Percentiles rank a stretch among this genome's conserved stretches.
Conservation (phyloP, 352 stramenopile genomes). For the Globisporangium echinulatum region DNA sequence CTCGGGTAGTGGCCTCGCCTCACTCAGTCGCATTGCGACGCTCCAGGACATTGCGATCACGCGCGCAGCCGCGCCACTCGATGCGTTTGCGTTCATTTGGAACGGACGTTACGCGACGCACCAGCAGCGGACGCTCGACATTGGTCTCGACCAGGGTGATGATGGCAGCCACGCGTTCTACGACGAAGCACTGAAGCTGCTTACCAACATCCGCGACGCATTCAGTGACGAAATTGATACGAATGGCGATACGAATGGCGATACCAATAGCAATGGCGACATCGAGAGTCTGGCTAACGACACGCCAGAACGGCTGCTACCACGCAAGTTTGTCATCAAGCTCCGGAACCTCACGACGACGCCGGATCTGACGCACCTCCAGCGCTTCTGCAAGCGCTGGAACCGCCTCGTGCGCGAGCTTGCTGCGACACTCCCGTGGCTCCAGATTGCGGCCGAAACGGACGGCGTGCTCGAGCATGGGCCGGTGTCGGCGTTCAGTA, state of each 20-base stretch:
- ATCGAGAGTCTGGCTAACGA: neutral
- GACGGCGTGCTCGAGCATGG: conserved; percentile 10
- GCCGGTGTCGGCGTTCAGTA: conserved; percentile 9
- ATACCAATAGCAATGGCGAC: too few species aligned
- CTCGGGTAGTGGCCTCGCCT: neutral
- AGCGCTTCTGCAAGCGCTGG: conserved; percentile 5
- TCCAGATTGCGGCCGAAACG: conserved; percentile 1
- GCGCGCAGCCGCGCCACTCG: neutral
- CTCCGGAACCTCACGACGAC: conserved; percentile 6
- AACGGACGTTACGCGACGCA: conserved; percentile 1
- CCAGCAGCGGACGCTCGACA: conserved; percentile 8
- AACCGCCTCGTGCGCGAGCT: conserved; percentile 6
- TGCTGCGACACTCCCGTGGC: conserved; percentile 2
- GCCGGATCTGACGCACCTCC: conserved; percentile 9
- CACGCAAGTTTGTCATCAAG: conserved; percentile 1
- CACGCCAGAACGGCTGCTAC: neutral
- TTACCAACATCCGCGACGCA: conserved; percentile 1
- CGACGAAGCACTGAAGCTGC: conserved; percentile 7
- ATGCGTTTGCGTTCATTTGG: conserved; percentile 7
- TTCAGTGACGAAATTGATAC: neutral
- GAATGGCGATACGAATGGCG: too few species aligned
- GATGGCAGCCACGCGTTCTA: conserved; percentile 10
- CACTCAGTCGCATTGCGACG: neutral
- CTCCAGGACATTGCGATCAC: conserved; percentile 9
- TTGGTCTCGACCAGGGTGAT: conserved; percentile 9